Conservation (phyloP, 805 yeast species). For the Sugiyamaella lignohabitans region DNA sequence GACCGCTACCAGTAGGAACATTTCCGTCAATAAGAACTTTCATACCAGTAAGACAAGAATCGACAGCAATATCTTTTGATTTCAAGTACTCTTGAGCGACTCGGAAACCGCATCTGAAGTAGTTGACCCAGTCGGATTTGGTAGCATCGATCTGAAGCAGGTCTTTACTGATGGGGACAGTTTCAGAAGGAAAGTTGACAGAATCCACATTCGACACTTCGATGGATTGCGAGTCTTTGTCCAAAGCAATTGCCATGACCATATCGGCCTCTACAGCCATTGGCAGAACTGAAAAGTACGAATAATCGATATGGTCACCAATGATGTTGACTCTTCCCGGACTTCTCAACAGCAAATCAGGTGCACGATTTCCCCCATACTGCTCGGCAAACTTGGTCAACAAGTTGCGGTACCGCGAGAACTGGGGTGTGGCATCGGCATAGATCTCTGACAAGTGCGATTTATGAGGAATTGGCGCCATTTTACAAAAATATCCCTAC, state of each 20-base stretch:
- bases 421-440: constrained; percentile 19
- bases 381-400: constrained; percentile 17
- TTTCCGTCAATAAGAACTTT: constrained; percentile 52
- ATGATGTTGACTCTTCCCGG: constrained; percentile 75
- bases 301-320: constrained; percentile 72
- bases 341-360: constrained; percentile 50
- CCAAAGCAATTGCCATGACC: constrained; percentile 37
- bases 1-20: constrained; percentile 69
- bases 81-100: constrained; percentile 50
- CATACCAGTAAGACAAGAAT: constrained; percentile 39
- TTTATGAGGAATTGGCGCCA: constrained; percentile 11
- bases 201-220: constrained; percentile 34
- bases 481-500: not conserved
- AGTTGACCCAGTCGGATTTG: constrained; percentile 56
- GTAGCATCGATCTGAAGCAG: constrained; percentile 43
- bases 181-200: constrained; percentile 20
- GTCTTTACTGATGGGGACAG: constrained; percentile 13
- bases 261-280: constrained; percentile 66
- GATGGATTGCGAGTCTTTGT: constrained; percentile 12
- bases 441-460: constrained; percentile 18
- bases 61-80: constrained; percentile 20
- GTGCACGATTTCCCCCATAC: constrained; percentile 19
- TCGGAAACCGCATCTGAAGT: constrained; percentile 57
- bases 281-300: constrained; percentile 60
- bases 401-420: constrained; percentile 16